A percentile compares a stretch with the other conserved stretches of the same genome.
These are phyloP conservation scores for Botrytis pseudocinerea DNA, from an alignment of 2,329 filamentous ascomycete species.

Conservation along the genomic window DNA sequence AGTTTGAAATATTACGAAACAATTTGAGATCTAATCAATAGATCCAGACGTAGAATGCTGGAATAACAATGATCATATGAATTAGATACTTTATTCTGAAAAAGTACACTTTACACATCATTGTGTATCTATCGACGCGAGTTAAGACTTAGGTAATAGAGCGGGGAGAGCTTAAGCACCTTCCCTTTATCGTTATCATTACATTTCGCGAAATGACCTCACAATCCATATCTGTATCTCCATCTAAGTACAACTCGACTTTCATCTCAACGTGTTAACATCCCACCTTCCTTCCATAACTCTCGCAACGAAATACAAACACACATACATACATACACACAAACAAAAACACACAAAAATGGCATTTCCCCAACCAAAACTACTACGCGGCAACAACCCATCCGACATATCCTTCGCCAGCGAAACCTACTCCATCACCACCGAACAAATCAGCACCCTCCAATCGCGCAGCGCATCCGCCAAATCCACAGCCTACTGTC, in stretches of 20 bases:
- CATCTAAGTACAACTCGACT: not conserved
- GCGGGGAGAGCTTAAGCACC: not conserved
- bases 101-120: not conserved
- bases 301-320: not conserved
- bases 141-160: not conserved
- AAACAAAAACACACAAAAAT: not conserved
- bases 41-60: too few relatives aligned
- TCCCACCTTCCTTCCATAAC: not conserved
- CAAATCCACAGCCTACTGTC: constrained; percentile 80
- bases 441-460: constrained; percentile 64
- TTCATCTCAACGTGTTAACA: not conserved
- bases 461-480: constrained; percentile 69
- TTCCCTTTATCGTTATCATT: not conserved
- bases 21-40: too few relatives aligned
- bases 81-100: not conserved
- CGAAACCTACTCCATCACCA: constrained; percentile 52
- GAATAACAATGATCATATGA: too few relatives aligned
- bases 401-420: constrained; percentile 12
- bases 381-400: not conserved
- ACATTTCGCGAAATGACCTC: constrained; percentile 1
- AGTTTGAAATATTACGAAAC: too few relatives aligned
- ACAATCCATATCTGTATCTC: not conserved
- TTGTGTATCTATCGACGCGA: not conserved
- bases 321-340: too few relatives aligned
- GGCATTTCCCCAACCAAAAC: not conserved